phyloP scores from a whole-genome alignment of 179 eudicot genomes.

The Sideroxylon spinosum region DNA sequence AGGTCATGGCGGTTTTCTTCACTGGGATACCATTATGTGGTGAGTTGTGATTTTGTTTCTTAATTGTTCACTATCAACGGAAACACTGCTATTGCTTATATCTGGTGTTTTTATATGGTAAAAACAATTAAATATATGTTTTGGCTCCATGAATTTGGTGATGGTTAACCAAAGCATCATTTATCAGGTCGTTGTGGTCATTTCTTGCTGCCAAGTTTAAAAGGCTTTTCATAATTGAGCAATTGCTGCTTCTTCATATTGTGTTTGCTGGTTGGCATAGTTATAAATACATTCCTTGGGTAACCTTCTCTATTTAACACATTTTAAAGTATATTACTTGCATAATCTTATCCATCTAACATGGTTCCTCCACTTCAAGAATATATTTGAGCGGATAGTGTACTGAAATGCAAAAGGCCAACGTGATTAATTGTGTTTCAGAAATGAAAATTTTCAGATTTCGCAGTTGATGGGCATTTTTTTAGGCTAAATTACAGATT shows the following conservation, averaged over 20 bases:
- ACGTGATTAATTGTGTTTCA: no score
- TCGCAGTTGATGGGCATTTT: no score
- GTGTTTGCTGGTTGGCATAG: background rate
- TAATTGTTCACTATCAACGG: background rate
- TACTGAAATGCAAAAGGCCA: no score
- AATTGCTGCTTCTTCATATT: background rate
- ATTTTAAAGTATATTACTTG: no score
- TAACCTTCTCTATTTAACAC: background rate
- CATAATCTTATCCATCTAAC: no score
- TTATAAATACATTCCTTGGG: background rate
- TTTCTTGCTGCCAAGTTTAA: background rate
- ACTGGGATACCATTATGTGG: conserved; percentile 65
- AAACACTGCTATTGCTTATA: background rate
- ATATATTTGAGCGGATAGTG: no score
- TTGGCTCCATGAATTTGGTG: background rate
- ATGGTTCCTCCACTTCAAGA: no score
- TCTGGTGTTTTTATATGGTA: background rate
- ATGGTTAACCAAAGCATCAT: background rate
- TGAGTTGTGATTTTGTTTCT: conserved; percentile 22
- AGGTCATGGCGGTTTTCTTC: conserved; percentile 87
- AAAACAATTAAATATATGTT: background rate
- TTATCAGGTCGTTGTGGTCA: background rate
- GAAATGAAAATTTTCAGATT: no score
- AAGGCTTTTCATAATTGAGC: background rate
- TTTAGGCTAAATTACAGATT: no score